These are phyloP conservation scores for Ceratocystis alfenasii DNA, from an alignment of 2,329 filamentous ascomycete genomes.

Conservation along the genomic window DNA sequence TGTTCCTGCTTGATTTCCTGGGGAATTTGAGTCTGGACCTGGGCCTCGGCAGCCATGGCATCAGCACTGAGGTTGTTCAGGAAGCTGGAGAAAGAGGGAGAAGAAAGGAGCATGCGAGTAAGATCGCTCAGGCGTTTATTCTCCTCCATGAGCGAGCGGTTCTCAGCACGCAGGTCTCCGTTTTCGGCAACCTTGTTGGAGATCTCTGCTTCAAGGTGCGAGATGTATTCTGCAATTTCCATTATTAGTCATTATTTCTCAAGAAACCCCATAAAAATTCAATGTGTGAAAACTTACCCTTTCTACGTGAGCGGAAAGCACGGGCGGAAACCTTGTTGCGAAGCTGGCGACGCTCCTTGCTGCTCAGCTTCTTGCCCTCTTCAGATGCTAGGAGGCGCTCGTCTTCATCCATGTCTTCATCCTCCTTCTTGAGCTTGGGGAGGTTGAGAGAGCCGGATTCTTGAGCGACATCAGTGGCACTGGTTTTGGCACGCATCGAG, in stretches of 20 bases:
- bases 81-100: conserved; percentile 71
- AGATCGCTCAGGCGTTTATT: conserved; percentile 69
- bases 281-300: conserved; percentile 53
- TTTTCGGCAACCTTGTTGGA: conserved; percentile 73
- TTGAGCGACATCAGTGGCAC: conserved; percentile 35
- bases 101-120: conserved; percentile 69
- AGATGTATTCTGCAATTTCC: conserved; percentile 68
- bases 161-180: conserved; percentile 67
- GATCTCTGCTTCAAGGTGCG: conserved; percentile 83
- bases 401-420: conserved; percentile 98
- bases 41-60: conserved; percentile 32
- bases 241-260: conserved; percentile 36
- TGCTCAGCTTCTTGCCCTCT: conserved; percentile 97
- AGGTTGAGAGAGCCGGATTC: conserved; percentile 43
- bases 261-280: neutral
- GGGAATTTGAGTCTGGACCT: conserved; percentile 28
- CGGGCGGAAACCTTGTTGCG: conserved; percentile 97
- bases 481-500: conserved; percentile 69
- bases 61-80: conserved; percentile 52
- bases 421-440: conserved; percentile 72
- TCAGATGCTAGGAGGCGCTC: conserved; percentile 89
- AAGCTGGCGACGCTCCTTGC: conserved; percentile 93
- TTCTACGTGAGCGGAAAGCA: conserved; percentile 93
- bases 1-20: conserved; percentile 26
- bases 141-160: conserved; percentile 70